phyloP scores from a whole-genome alignment of 257 asterid genomes.

The Sherardia arvensis region DNA sequence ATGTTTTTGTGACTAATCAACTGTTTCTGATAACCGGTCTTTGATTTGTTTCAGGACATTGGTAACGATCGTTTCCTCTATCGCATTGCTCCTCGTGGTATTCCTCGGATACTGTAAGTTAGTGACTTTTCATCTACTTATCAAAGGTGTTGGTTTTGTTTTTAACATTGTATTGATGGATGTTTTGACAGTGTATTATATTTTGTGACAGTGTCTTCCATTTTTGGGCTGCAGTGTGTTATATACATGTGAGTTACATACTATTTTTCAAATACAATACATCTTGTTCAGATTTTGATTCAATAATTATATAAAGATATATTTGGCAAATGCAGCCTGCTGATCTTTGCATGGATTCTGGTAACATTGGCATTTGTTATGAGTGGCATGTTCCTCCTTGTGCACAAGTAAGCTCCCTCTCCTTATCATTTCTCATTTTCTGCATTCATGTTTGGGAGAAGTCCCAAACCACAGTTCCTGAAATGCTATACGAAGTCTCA shows the following conservation, averaged over 20 bases:
- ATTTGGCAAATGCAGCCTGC: constrained; percentile 19
- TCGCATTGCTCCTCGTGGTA: constrained; percentile 16
- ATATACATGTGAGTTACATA: constrained; percentile 20
- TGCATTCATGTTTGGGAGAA: not conserved
- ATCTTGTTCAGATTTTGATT: not conserved
- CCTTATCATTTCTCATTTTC: too few relatives aligned
- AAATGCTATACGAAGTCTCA: too few relatives aligned
- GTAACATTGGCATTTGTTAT: constrained; percentile 25
- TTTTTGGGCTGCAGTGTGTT: constrained; percentile 24
- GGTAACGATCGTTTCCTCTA: constrained; percentile 9
- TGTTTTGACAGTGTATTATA: not conserved
- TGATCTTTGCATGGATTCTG: constrained; percentile 31
- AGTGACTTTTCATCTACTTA: not conserved
- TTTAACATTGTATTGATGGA: not conserved
- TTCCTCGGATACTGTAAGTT: constrained; percentile 25
- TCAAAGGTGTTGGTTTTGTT: too few relatives aligned
- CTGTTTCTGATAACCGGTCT: not conserved
- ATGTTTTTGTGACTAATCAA: not conserved
- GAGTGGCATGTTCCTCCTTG: constrained; percentile 28
- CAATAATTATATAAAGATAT: not conserved
- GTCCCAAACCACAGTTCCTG: not conserved
- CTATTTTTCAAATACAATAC: not conserved
- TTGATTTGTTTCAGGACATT: constrained; percentile 12
- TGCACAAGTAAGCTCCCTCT: constrained; percentile 31
- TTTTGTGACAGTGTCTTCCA: constrained; percentile 26